These are phyloP conservation scores for Marchantia polymorpha DNA, from an alignment of 225 moss, liverwort and hornwort species.

Conservation along the genomic window DNA sequence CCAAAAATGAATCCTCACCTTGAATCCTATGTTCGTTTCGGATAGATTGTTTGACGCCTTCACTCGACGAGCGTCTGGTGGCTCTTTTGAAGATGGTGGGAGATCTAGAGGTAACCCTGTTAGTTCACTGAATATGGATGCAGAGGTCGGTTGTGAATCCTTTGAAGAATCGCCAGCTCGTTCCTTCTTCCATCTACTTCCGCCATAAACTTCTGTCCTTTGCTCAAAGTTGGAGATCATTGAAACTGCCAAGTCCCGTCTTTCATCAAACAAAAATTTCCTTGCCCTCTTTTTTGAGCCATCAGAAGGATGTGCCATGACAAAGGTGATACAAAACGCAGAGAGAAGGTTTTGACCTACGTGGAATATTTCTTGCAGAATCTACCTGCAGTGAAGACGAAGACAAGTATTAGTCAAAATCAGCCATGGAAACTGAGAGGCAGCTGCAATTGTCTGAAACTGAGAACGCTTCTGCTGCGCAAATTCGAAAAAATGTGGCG, in stretches of 20 bases:
- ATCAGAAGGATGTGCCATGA: background rate
- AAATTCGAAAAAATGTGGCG: too few species aligned
- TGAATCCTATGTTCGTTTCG: slow-evolving; percentile 42
- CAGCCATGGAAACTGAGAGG: too few species aligned
- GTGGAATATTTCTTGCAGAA: too few species aligned
- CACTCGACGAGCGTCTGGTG: background rate
- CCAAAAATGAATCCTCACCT: slow-evolving; percentile 16
- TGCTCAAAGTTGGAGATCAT: slow-evolving; percentile 19
- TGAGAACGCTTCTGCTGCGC: too few species aligned
- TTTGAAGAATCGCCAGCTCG: background rate
- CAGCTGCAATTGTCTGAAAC: too few species aligned
- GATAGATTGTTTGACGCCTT: slow-evolving; percentile 23
- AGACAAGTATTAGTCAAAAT: too few species aligned
- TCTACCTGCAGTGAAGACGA: too few species aligned
- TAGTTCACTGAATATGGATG: slow-evolving; percentile 41
- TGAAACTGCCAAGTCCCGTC: background rate
- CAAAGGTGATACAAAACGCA: background rate
- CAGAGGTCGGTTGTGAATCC: slow-evolving; percentile 25
- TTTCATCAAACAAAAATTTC: slow-evolving; percentile 1
- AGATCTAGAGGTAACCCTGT: slow-evolving; percentile 32
- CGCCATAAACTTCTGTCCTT: slow-evolving; percentile 6
- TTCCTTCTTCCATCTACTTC: slow-evolving; percentile 3
- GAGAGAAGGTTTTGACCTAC: too few species aligned
- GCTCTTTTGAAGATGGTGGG: slow-evolving; percentile 7
- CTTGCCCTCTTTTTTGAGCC: background rate